phyloP scores from a whole-genome alignment of 768 basidiomycete species.

The Boletus edulis region DNA sequence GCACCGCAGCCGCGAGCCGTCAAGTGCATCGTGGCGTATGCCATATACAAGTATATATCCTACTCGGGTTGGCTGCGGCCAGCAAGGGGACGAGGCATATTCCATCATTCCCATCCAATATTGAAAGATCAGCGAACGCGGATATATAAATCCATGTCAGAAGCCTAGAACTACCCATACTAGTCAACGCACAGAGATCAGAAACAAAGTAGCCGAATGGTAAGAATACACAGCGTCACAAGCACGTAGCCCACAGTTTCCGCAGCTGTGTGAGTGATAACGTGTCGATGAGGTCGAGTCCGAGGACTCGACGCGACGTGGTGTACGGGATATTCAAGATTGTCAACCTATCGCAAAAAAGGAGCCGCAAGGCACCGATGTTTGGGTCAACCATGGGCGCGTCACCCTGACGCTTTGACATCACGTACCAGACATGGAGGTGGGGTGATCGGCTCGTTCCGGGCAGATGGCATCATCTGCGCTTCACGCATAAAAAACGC shows the following conservation, averaged over 20 bases:
- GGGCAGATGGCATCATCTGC: slow-evolving; percentile 2
- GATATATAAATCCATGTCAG: neutral
- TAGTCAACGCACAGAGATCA: neutral
- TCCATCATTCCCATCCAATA: neutral
- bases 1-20: too few relatives aligned
- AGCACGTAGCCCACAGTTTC: slow-evolving; percentile 11
- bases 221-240: slow-evolving; percentile 14
- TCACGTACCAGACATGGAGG: slow-evolving; percentile 5
- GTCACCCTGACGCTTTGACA: neutral
- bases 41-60: too few relatives aligned
- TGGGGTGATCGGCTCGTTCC: neutral
- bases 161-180: neutral
- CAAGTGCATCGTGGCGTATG: slow-evolving; percentile 3
- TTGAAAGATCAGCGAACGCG: neutral
- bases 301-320: neutral
- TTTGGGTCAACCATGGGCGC: slow-evolving; percentile 1
- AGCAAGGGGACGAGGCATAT: neutral
- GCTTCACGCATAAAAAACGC: neutral
- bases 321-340: neutral
- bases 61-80: neutral
- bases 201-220: slow-evolving; percentile 19
- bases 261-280: slow-evolving; percentile 9
- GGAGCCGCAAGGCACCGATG: neutral
- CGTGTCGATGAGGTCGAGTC: neutral
- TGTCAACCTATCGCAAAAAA: neutral